Evolutionary conservation across 345 rosid species (phyloP), one percentile per base, ranked within the genome.

Genomic region (Aquilaria sinensis): DNA sequence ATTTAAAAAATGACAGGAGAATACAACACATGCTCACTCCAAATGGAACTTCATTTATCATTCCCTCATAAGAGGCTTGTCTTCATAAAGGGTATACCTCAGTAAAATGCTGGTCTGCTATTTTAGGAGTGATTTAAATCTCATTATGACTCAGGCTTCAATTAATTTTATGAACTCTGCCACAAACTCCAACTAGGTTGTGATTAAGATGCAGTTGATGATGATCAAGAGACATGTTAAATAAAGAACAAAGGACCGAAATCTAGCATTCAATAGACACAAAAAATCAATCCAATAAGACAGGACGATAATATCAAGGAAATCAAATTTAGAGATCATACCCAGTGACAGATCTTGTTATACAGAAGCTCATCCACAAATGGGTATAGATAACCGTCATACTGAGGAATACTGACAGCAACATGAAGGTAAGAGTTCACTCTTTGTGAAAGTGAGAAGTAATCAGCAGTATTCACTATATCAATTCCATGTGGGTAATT

Each of bases 401-500:
- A 85, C 15, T 85, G 89, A 49, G 88, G 89, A 79, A 90, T 81
- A 70, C 60, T 77, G 69, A 82, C 86, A 47, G 99, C 97, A 71
- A 88, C 89, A 72, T 77, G 81, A 73, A 86, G 86, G 71, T 84
- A 94, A 75, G 97, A 84, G 71, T 86, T 86, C 61, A 76, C 74
- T 56, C 96, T 88, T 3, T 96, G 90, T 12, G 99, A 94, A 68
- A 94, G 99, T 54, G 99, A 90, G 72, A 94, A 90, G 81, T 94
- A 94, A 71, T 94, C 96, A 32, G 99, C 97, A 57, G 85, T 69
- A 69, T 85, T 94, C 75, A 94, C 96, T 55, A 90, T 86, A 87
- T 94, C 97, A 76, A 94, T 94, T 72, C 99, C 97, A 85, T 94
- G 85, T 56, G 92, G 96, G 70, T 86, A 94, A 72, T 85, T 86